Percentiles rank a stretch among this genome's conserved stretches.
These are phyloP conservation scores for Trypanosoma boissoni DNA, from an alignment of 208 protist species.

Conservation along the genomic window DNA sequence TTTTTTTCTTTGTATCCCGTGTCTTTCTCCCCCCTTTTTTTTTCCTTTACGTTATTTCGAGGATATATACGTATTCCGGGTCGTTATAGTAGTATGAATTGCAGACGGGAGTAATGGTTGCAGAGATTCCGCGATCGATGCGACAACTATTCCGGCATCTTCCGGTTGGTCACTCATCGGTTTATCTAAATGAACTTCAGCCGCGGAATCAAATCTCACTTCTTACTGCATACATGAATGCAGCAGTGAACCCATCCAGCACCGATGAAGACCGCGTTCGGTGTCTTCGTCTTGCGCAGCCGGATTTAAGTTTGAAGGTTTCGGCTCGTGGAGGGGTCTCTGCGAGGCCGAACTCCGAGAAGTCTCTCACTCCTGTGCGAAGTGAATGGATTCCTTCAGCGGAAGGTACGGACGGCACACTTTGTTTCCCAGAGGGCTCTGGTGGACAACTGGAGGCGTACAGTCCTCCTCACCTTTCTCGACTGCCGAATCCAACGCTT, in stretches of 20 bases:
- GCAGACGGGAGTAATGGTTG: no score
- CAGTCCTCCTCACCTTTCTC: background rate
- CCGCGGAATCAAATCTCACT: slow-evolving; percentile 13
- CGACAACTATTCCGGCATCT: slow-evolving; percentile 18
- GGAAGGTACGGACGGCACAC: background rate
- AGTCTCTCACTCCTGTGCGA: no score
- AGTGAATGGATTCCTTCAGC: no score
- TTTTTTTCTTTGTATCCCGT: background rate
- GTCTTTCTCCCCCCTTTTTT: background rate
- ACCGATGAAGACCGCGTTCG: background rate
- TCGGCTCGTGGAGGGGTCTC: no score
- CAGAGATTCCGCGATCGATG: slow-evolving; percentile 1
- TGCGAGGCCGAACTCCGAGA: no score
- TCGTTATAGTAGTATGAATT: no score
- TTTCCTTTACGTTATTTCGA: background rate
- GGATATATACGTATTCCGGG: background rate
- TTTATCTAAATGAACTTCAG: slow-evolving; percentile 25
- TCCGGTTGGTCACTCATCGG: slow-evolving; percentile 9
- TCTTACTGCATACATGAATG: slow-evolving; percentile 2
- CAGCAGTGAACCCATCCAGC: background rate
- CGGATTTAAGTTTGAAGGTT: no score
- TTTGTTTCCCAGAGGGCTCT: background rate
- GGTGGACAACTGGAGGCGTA: background rate
- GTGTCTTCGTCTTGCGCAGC: no score
- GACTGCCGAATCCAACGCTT: background rate